A percentile compares a stretch with the other conserved stretches of the same genome.
Evolutionary conservation across 2,329 filamentous ascomycete genomes (phyloP).

Genomic region (Sporothrix pallida): DNA sequence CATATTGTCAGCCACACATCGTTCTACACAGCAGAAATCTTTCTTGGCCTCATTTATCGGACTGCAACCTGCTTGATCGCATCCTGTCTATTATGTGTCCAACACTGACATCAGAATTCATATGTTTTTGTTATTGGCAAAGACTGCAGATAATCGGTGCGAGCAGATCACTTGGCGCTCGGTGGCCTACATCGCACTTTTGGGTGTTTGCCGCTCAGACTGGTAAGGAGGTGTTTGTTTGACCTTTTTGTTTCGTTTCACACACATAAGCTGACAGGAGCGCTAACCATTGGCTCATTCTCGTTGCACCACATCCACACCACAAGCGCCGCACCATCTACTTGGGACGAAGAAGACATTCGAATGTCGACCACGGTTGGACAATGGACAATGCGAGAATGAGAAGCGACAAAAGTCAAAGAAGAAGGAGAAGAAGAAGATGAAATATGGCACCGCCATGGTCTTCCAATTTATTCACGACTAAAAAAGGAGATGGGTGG

Average conservation of each 20-base stretch:
- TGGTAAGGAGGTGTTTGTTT: constrained; percentile 21
- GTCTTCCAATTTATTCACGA: neutral
- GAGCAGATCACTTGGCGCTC: constrained; percentile 18
- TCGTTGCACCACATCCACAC: neutral
- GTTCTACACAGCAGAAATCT: neutral
- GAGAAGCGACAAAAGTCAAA: neutral
- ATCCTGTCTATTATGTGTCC: neutral
- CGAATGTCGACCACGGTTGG: neutral
- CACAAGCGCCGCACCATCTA: constrained; percentile 24
- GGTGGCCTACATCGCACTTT: neutral
- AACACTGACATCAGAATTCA: constrained; percentile 4
- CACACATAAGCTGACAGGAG: constrained; percentile 16
- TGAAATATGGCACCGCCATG: neutral
- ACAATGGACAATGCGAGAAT: neutral
- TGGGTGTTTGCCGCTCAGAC: constrained; percentile 8
- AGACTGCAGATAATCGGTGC: neutral
- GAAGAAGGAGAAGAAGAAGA: neutral
- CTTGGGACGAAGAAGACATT: neutral
- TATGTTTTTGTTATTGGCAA: neutral
- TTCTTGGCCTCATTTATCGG: neutral
- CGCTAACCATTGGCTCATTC: constrained; percentile 15
- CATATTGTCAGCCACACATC: neutral
- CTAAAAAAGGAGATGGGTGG: neutral
- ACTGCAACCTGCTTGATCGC: neutral
- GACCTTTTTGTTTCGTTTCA: constrained; percentile 22